phyloP scores from a whole-genome alignment of 1,284 basidiomycete genomes.

The Irpex sp. region DNA sequence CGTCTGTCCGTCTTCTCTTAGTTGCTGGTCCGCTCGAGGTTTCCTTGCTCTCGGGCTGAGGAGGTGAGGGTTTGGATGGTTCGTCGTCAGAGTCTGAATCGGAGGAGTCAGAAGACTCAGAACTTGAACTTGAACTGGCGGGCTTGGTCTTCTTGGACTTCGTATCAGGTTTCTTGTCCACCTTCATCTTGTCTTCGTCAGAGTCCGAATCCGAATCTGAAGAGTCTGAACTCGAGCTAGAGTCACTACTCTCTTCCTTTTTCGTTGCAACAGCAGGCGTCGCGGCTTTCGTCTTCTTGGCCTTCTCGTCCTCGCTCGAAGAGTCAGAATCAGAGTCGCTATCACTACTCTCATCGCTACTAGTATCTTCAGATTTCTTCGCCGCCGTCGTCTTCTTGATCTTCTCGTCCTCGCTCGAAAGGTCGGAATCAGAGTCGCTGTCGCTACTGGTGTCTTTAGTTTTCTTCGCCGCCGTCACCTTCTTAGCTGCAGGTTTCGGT shows the following conservation, averaged over 20 bases:
- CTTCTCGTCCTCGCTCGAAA: conserved; percentile 11
- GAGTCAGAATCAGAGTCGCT: conserved; percentile 5
- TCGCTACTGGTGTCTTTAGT: not conserved
- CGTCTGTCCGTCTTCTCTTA: conserved; percentile 59
- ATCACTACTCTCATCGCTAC: conserved; percentile 6
- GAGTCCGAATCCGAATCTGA: conserved; percentile 3
- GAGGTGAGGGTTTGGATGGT: conserved; percentile 8
- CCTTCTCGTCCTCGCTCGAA: conserved; percentile 10
- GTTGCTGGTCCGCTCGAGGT: conserved; percentile 26
- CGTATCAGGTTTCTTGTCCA: not conserved
- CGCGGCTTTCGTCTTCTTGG: not conserved
- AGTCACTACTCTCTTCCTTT: not conserved
- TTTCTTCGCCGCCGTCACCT: conserved; percentile 7
- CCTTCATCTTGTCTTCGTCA: not conserved
- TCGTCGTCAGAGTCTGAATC: conserved; percentile 24
- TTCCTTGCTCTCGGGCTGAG: not conserved
- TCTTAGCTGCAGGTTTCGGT: conserved; percentile 3
- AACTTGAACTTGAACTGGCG: conserved; percentile 5
- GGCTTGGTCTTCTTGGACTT: not conserved
- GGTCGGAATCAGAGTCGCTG: conserved; percentile 1
- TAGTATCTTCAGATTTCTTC: conserved; percentile 1
- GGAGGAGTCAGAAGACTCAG: conserved; percentile 6
- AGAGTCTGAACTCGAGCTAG: conserved; percentile 8
- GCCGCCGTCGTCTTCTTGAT: conserved; percentile 3
- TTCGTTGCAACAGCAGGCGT: not conserved